phyloP scores from a whole-genome alignment of 2,329 filamentous ascomycete species.

The Immersiporthe knoxdaviesiana region DNA sequence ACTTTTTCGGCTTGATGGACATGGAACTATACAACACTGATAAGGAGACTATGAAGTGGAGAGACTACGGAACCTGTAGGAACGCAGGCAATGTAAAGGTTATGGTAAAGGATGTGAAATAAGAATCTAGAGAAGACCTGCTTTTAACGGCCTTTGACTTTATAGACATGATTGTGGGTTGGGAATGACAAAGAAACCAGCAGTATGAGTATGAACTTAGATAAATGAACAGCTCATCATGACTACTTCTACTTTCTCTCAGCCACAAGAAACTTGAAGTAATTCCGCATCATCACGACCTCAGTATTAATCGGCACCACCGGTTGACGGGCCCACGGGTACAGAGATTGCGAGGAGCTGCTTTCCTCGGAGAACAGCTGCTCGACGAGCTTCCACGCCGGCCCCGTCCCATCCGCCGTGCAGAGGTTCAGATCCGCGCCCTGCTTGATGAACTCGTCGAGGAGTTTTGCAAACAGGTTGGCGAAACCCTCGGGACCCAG shows the following conservation, averaged over 20 bases:
- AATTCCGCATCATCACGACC: not conserved
- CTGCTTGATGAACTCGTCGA: not conserved
- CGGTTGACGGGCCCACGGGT: not conserved
- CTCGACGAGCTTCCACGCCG: not conserved
- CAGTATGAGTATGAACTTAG: no score
- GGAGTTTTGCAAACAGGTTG: not conserved
- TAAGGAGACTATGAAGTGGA: conserved; percentile 1
- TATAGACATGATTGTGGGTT: no score
- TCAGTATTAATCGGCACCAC: not conserved
- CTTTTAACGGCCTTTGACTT: no score
- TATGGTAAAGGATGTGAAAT: not conserved
- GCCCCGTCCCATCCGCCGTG: not conserved
- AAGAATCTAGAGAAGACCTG: no score
- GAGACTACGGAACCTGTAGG: conserved; percentile 1
- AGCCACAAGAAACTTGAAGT: not conserved
- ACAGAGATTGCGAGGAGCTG: not conserved
- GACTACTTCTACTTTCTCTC: not conserved
- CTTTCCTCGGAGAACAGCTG: not conserved
- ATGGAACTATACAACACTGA: conserved; percentile 3
- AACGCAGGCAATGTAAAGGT: not conserved
- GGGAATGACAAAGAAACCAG: no score
- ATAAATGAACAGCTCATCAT: no score
- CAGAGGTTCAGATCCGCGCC: not conserved
- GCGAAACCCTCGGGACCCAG: not conserved
- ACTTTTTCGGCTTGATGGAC: not conserved